Conservation (phyloP, 495 filamentous ascomycete genomes). For the Neurospora intermedia region DNA sequence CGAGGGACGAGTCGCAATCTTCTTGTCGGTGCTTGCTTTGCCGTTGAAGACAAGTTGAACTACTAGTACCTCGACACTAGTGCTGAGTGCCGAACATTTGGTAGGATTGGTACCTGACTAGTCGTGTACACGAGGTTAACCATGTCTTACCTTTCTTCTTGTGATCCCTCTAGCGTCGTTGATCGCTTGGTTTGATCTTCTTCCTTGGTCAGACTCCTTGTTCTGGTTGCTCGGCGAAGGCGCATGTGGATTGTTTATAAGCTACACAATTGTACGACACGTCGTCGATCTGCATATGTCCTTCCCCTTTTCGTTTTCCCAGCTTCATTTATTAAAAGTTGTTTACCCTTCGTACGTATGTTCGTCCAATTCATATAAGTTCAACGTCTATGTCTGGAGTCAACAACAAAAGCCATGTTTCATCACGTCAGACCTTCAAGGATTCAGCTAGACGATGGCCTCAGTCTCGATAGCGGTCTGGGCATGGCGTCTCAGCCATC, state of each 20-base stretch:
- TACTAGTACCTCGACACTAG: neutral
- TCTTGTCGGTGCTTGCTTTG: neutral
- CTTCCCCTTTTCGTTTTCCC: neutral
- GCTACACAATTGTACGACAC: neutral
- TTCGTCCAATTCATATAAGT: neutral
- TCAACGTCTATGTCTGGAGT: neutral
- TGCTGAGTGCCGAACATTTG: neutral
- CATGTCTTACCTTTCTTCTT: neutral
- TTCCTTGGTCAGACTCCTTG: neutral
- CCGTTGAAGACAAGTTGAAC: neutral
- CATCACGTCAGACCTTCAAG: neutral
- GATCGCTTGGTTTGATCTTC: neutral
- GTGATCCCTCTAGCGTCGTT: neutral
- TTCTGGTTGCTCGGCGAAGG: neutral
- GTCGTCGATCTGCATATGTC: neutral
- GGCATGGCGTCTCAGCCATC: neutral
- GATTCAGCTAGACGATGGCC: neutral
- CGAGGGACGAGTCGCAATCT: neutral
- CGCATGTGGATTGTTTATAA: neutral
- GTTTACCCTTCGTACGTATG: neutral
- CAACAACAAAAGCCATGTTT: neutral
- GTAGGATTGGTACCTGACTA: neutral
- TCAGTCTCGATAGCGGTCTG: neutral
- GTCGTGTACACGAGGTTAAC: neutral
- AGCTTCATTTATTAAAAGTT: neutral